phyloP scores from a whole-genome alignment of 768 basidiomycete species.

The Russula sp. region DNA sequence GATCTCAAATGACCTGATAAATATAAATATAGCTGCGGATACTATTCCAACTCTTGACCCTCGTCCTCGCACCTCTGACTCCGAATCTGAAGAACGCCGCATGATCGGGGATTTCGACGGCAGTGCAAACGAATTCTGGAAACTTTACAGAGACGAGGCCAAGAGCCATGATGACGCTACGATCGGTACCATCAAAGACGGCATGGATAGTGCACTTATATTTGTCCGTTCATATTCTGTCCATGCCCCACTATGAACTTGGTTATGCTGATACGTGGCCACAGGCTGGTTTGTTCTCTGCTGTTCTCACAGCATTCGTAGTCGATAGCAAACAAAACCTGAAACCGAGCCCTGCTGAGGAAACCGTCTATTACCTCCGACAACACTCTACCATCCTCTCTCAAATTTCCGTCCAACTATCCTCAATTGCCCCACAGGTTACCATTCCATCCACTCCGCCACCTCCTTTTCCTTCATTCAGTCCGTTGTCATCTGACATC shows the following conservation, averaged over 20 bases:
- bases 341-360: too few relatives aligned
- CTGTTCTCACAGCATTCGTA: neutral
- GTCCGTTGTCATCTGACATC: neutral
- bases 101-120: conserved; percentile 1
- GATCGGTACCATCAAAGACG: neutral
- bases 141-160: neutral
- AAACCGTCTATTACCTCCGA: too few relatives aligned
- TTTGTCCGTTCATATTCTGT: neutral
- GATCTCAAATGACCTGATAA: neutral
- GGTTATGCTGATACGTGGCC: neutral
- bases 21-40: neutral
- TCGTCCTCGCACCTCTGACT: too few relatives aligned
- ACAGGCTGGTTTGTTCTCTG: neutral
- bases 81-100: neutral
- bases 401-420: neutral
- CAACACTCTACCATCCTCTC: neutral
- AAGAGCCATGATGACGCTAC: neutral
- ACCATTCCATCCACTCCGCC: neutral
- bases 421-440: neutral
- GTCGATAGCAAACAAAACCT: too few relatives aligned
- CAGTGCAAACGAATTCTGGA: neutral
- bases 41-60: neutral
- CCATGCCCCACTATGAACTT: neutral
- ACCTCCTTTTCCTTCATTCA: neutral
- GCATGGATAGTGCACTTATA: neutral